Base-by-base conservation (phyloP, 306 rosid genomes). In the Astragalus glycyphyllos region DNA sequence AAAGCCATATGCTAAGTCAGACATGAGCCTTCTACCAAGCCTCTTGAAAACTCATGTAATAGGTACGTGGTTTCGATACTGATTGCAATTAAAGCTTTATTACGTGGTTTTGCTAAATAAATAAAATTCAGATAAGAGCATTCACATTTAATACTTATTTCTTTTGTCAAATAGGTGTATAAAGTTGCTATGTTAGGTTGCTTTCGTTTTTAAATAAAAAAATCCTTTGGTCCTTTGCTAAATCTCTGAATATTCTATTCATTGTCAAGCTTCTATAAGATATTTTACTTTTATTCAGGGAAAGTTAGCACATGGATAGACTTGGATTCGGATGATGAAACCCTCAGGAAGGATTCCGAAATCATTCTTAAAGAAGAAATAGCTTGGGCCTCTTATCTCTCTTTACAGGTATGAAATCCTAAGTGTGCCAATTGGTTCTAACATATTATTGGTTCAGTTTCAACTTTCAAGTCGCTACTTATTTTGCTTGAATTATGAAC, bases 231-330 rank as follows among this genome's bases (percentile, higher is more conserved):
- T 20, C 23, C 23, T 20, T 20, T 20, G 23, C 23, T 20, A 20
- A 20, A 20, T 20, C 23, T 20, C 4, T 44, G 11, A 11, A 44
- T 11, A 11, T 3, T 11, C 5, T 11, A 34, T 34, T 34, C 6
- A 34, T 34, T 9, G 48, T 44, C 42, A 57, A 57, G 63, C 42
- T 15, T 35, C 4, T 16, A 15, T 37, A 7, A 38, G 6, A 26
- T 60, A 15, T 59, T 32, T 64, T 64, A 7, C 34, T 42, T 11
- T 45, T 23, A 45, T 64, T 44, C 55, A 44, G 69, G 69, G 34
- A 64, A 64, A 64, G 26, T 23, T 44, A 64, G 69, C 69, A 32
- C 26, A 32, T 54, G 59, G 59, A 54, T 54, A 54, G 59, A 54
- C 59, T 54, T 54, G 59, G 59, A 54, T 23, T 54, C 59, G 5